Conservation (phyloP, 2,329 filamentous ascomycete species). For the Exophiala sp. region DNA sequence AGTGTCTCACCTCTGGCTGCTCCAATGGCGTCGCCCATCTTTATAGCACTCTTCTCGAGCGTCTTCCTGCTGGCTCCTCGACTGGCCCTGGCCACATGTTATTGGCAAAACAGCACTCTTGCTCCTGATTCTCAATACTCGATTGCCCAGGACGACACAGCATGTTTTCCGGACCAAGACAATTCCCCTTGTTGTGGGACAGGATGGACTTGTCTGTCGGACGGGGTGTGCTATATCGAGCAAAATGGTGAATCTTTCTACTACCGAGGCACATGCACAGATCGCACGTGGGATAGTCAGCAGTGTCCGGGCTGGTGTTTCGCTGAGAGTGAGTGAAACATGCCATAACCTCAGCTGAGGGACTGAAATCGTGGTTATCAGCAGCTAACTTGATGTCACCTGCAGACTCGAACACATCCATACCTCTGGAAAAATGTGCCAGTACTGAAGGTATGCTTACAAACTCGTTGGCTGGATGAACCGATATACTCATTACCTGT, state of each 20-base stretch:
- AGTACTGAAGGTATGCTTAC: neutral
- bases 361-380: neutral
- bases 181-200: slow-evolving; percentile 16
- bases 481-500: too few species aligned
- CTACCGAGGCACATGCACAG: slow-evolving; percentile 16
- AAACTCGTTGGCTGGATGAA: neutral
- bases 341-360: neutral
- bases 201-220: slow-evolving; percentile 13
- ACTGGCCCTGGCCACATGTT: slow-evolving; percentile 9
- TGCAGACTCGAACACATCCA: slow-evolving; percentile 9
- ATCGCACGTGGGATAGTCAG: slow-evolving; percentile 15
- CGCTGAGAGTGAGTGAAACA: slow-evolving; percentile 9
- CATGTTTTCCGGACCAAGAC: slow-evolving; percentile 15
- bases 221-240: slow-evolving; percentile 14
- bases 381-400: too few species aligned
- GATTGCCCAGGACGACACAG: slow-evolving; percentile 12
- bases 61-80: neutral
- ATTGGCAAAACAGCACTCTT: slow-evolving; percentile 16
- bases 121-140: slow-evolving; percentile 11
- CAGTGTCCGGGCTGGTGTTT: slow-evolving; percentile 18
- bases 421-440: slow-evolving; percentile 10
- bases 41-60: neutral
- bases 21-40: neutral
- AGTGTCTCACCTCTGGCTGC: neutral
- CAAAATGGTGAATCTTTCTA: neutral